Evolutionary conservation across 352 stramenopile genomes (phyloP), one percentile per base, ranked within the genome.

Genomic region (Phytophthora sansomeana): DNA sequence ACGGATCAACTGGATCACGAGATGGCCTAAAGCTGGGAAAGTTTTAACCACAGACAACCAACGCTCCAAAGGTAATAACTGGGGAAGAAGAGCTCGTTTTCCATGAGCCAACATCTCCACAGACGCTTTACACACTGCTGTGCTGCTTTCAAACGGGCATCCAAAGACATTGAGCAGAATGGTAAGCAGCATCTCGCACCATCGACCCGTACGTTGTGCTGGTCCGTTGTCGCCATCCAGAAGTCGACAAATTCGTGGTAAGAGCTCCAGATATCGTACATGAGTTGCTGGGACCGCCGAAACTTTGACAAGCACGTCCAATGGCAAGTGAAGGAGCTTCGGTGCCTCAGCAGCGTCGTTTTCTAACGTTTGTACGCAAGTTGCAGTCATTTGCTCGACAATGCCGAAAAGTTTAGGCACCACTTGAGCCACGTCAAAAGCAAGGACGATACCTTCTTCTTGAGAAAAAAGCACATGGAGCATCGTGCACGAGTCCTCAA

Each of bases 161-260:
- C 79, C 79, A 32, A 88, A 91, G 0, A 91, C 44, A n/a, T 91
- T 90, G 58, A 74, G 87, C 8, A 93, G 44, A 6, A 91, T 83
- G 2, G 59, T 73, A 0, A 93, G 65, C 5, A 91, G 29, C 61
- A 68, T 71, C 26, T 67, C 67, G 24, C 61, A 74, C 49, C 52
- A 75, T 10, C 51, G 26, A 51, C 67, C 58, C 1, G 61, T 62
- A 16, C 67, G 62, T 38, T 46, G 63, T 32, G 58, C 47, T 30
- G 57, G 66, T 14, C 67, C 65, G 47, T 51, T 63, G 6, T 61
- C 51, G 6, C 43, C 56, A 36, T 64, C 54, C 8, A 78, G 39
- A 7, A 75, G 55, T 2, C 30, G 36, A 39, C 71, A 78, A 17
- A 75, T 62, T 48, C 57, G 71, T 19, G 66, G 56, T 5, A 92